Conservation (phyloP, 2,329 filamentous ascomycete genomes). For the Trematosphaeria pertusa region DNA sequence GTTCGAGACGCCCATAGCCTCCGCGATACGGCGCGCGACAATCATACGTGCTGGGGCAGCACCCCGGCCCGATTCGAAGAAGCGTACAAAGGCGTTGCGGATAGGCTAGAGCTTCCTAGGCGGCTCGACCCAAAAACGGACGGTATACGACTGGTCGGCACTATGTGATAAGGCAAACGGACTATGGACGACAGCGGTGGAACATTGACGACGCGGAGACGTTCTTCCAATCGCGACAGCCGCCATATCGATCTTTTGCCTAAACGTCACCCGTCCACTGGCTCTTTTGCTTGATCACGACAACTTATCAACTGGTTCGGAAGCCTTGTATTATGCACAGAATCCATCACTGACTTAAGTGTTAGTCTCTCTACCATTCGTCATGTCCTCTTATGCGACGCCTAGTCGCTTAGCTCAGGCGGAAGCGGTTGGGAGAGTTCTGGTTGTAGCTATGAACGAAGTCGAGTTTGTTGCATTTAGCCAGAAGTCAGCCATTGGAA, state of each 20-base stretch:
- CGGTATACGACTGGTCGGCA: too few species aligned
- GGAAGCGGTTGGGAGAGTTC: background rate
- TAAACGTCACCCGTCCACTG: background rate
- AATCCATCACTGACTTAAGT: background rate
- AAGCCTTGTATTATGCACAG: background rate
- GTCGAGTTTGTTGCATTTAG: slow-evolving; percentile 1
- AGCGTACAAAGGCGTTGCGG: too few species aligned
- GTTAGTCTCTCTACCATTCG: background rate
- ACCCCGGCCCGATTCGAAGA: too few species aligned
- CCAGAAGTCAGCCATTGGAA: background rate
- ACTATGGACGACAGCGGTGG: too few species aligned
- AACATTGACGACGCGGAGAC: too few species aligned
- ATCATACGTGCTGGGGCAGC: too few species aligned
- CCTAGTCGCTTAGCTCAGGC: slow-evolving; percentile 4
- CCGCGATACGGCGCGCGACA: too few species aligned
- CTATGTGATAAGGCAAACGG: too few species aligned
- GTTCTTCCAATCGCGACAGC: too few species aligned
- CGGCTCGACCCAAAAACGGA: too few species aligned
- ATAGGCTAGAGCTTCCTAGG: too few species aligned
- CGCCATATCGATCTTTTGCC: background rate
- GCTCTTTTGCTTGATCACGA: slow-evolving; percentile 2
- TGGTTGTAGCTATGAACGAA: slow-evolving; percentile 1
- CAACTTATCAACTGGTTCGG: slow-evolving; percentile 1
- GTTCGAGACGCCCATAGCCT: too few species aligned
- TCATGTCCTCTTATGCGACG: background rate